phyloP scores from a whole-genome alignment of 371 early-diverging fungal genomes.

The Syncephalastrum contaminatum region DNA sequence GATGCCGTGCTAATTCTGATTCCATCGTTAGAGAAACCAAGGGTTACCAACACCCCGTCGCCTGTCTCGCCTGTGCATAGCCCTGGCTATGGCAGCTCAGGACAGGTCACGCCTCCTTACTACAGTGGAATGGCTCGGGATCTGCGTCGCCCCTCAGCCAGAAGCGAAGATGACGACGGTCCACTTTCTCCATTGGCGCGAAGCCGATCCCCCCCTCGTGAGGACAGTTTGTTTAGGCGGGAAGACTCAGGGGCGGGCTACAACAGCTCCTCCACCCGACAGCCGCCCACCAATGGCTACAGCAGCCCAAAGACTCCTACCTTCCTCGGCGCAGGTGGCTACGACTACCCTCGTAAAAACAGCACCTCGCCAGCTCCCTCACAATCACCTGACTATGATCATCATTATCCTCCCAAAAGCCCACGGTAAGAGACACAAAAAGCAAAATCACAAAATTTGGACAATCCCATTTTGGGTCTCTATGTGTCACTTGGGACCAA shows the following conservation, averaged over 20 bases:
- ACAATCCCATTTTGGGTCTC: too few relatives aligned
- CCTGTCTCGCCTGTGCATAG: slow-evolving; percentile 24
- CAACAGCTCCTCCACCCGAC: background rate
- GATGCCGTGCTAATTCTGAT: too few relatives aligned
- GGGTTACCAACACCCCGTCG: slow-evolving; percentile 10
- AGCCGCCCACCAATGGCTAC: slow-evolving; percentile 2
- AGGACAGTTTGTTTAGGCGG: slow-evolving; percentile 7
- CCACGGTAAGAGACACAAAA: slow-evolving; percentile 14
- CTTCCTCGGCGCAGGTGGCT: slow-evolving; percentile 6
- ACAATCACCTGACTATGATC: slow-evolving; percentile 1
- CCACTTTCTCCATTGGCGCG: slow-evolving; percentile 5
- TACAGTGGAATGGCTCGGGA: slow-evolving; percentile 22
- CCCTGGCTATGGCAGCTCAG: slow-evolving; percentile 11
- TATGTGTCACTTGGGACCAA: too few relatives aligned
- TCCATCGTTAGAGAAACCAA: background rate
- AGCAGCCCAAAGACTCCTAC: slow-evolving; percentile 18
- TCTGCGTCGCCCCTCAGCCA: slow-evolving; percentile 14
- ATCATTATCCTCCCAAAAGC: slow-evolving; percentile 20
- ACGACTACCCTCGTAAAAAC: slow-evolving; percentile 34
- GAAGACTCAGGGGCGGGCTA: background rate
- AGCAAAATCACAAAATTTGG: background rate
- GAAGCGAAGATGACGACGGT: background rate
- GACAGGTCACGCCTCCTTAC: slow-evolving; percentile 34
- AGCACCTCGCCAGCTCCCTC: slow-evolving; percentile 39
- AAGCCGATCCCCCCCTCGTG: slow-evolving; percentile 8